Conservation (phyloP, 805 yeast species). For the Lipomyces orientalis region DNA sequence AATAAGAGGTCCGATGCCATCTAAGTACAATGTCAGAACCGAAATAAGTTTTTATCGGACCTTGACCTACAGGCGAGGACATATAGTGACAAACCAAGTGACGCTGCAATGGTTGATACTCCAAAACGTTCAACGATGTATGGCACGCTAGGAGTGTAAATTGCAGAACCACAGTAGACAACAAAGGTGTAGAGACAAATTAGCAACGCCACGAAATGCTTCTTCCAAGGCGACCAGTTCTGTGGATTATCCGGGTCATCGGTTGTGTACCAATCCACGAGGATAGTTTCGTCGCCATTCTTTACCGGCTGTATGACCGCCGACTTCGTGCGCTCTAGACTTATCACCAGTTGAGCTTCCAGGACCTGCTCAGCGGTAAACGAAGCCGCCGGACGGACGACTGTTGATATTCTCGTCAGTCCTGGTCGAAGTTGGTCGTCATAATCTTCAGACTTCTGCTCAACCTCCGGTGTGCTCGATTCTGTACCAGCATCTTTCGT, state of each 20-base stretch:
- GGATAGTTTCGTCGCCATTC: neutral
- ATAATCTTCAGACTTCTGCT: neutral
- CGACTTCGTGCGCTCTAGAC: neutral
- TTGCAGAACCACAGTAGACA: constrained; percentile 63
- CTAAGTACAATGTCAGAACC: constrained; percentile 46
- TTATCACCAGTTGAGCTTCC: neutral
- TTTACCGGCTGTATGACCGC: neutral
- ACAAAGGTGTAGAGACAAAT: constrained; percentile 55
- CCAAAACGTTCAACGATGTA: constrained; percentile 53
- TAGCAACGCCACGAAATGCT: constrained; percentile 48
- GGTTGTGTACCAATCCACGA: constrained; percentile 34
- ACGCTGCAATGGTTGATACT: constrained; percentile 53
- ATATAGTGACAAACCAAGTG: constrained; percentile 59
- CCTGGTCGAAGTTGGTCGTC: neutral
- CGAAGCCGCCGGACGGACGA: neutral
- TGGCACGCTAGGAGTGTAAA: constrained; percentile 58
- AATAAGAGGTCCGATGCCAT: constrained; percentile 64
- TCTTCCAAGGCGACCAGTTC: constrained; percentile 58
- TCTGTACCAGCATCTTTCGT: neutral
- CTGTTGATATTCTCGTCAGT: neutral
- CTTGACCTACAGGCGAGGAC: constrained; percentile 49
- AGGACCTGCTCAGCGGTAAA: neutral
- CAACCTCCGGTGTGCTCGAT: neutral
- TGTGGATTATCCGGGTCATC: constrained; percentile 50
- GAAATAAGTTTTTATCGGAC: neutral